A percentile compares a stretch with the other conserved stretches of the same genome.
Evolutionary conservation across 2,329 filamentous ascomycete genomes (phyloP).

Genomic region (Paecilomyces sp.): DNA sequence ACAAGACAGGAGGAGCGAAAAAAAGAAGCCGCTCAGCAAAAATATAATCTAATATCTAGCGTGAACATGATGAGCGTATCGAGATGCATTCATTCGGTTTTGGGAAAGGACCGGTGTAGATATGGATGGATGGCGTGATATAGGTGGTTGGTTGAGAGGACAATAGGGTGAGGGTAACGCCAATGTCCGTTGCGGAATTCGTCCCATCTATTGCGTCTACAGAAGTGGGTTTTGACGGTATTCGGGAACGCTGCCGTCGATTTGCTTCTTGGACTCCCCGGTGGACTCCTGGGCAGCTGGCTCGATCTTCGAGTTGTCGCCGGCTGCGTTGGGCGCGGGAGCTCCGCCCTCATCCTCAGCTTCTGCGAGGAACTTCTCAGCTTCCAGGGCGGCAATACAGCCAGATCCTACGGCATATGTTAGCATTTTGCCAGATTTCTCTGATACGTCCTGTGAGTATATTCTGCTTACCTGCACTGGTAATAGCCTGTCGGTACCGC

Average conservation of each 20-base stretch:
- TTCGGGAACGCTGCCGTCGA: constrained; percentile 45
- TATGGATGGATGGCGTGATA: neutral
- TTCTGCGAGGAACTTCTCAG: constrained; percentile 86
- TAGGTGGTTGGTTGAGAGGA: neutral
- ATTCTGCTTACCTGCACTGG: constrained; percentile 71
- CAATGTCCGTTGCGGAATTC: neutral
- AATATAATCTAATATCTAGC: neutral
- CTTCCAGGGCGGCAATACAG: constrained; percentile 91
- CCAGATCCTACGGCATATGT: constrained; percentile 61
- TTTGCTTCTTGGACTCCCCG: constrained; percentile 34
- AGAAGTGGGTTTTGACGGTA: constrained; percentile 59
- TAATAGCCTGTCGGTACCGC: constrained; percentile 94
- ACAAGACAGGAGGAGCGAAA: neutral
- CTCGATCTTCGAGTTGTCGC: constrained; percentile 38
- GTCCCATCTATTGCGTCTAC: constrained; percentile 28
- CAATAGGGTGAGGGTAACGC: neutral
- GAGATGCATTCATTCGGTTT: neutral
- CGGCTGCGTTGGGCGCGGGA: constrained; percentile 35
- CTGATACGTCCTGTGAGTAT: neutral
- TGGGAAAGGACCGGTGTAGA: neutral
- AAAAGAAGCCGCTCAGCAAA: neutral
- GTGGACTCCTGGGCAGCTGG: constrained; percentile 23
- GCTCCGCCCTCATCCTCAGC: constrained; percentile 45
- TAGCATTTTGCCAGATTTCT: constrained; percentile 7
- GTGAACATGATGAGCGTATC: neutral